Evolutionary conservation across 1,139 yeast genomes (phyloP).

Genomic region (Sugiyamaella pinicola): DNA sequence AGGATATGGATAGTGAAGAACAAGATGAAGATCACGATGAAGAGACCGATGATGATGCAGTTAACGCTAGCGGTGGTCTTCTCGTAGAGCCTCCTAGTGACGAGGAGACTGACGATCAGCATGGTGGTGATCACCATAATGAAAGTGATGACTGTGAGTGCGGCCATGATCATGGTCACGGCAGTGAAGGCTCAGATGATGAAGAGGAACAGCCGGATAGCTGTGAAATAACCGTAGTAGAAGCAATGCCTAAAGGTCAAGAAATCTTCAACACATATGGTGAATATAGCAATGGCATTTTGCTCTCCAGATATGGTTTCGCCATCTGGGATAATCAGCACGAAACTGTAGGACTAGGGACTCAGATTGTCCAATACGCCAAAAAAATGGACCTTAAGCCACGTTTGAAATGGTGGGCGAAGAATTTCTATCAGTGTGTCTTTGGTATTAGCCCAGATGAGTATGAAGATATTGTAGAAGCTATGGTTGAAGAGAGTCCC

Average conservation of each 20-base stretch:
- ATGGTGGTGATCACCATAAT: conserved; percentile 30
- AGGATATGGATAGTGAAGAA: conserved; percentile 35
- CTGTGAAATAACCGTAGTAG: conserved; percentile 48
- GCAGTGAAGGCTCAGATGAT: conserved; percentile 39
- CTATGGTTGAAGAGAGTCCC: conserved; percentile 16
- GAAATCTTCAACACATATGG: conserved; percentile 84
- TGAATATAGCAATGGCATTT: conserved; percentile 62
- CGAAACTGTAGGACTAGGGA: conserved; percentile 60
- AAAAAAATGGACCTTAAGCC: conserved; percentile 45
- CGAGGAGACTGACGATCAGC: conserved; percentile 33
- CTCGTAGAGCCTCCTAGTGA: conserved; percentile 32
- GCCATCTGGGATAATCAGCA: conserved; percentile 56
- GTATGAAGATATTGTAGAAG: conserved; percentile 38
- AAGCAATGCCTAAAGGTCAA: conserved; percentile 48
- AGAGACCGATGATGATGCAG: conserved; percentile 29
- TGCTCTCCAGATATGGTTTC: conserved; percentile 78
- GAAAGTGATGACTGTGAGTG: conserved; percentile 38
- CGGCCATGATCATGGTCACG: conserved; percentile 39
- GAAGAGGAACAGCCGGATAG: conserved; percentile 42
- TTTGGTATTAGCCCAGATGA: conserved; percentile 45
- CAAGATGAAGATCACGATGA: conserved; percentile 27
- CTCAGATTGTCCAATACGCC: conserved; percentile 52
- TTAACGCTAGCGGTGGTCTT: too few species aligned
- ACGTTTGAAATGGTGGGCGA: conserved; percentile 67
- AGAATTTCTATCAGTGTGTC: conserved; percentile 50